A percentile compares a stretch with the other conserved stretches of the same genome.
These are phyloP conservation scores for Emmonsia crescens DNA, from an alignment of 2,329 filamentous ascomycete species.

Conservation along the genomic window DNA sequence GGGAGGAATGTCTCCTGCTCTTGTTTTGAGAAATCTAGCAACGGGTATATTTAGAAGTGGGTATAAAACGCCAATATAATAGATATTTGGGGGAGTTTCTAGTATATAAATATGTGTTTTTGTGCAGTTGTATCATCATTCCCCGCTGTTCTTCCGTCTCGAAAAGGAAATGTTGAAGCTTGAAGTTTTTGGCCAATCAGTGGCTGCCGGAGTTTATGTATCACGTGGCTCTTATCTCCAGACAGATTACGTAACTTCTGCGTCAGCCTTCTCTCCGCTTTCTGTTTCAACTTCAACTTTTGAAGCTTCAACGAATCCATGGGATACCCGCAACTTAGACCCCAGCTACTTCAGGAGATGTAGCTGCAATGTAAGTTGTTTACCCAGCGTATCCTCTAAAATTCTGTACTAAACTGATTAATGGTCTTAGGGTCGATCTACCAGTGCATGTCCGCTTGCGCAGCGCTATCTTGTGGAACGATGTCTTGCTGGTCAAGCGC, in stretches of 20 bases:
- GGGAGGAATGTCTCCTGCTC: not conserved
- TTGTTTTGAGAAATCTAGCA: not conserved
- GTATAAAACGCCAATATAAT: not conserved
- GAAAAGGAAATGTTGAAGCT: conserved; percentile 1
- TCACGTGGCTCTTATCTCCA: not conserved
- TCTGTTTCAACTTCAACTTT: not conserved
- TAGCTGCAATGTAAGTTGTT: not conserved
- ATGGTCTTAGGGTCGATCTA: conserved; percentile 15
- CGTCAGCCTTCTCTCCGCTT: not conserved
- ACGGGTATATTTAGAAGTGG: not conserved
- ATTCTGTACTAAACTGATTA: not conserved
- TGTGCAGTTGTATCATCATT: not conserved
- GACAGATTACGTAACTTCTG: not conserved
- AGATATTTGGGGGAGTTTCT: not conserved
- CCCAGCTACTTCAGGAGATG: not conserved
- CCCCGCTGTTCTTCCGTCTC: not conserved
- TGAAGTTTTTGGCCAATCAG: not conserved
- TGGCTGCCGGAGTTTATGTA: not conserved
- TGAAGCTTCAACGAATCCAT: not conserved
- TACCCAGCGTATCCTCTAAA: too few relatives aligned
- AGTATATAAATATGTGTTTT: not conserved
- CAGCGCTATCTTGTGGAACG: conserved; percentile 67
- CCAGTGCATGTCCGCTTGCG: conserved; percentile 60
- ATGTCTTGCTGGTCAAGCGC: conserved; percentile 61
- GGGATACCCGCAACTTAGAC: not conserved